These are phyloP conservation scores for Podospora pseudocomata DNA, from an alignment of 495 filamentous ascomycete species.

Conservation along the genomic window DNA sequence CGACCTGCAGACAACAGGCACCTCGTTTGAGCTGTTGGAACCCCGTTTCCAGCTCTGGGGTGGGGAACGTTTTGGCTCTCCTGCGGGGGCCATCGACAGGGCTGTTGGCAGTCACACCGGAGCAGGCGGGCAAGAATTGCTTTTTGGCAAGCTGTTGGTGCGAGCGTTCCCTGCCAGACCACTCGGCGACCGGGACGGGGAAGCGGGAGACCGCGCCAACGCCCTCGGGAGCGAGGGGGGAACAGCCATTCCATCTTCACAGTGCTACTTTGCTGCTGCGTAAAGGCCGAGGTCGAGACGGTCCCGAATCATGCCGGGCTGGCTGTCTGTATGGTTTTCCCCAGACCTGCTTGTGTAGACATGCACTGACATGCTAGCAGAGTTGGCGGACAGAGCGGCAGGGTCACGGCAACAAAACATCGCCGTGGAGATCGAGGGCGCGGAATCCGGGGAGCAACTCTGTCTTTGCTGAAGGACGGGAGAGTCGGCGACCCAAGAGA, in stretches of 20 bases:
- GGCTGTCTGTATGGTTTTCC: neutral
- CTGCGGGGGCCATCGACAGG: slow-evolving; percentile 21
- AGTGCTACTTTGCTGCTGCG: neutral
- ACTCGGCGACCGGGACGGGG: slow-evolving; percentile 11
- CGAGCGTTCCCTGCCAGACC: slow-evolving; percentile 5
- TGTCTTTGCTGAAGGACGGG: neutral
- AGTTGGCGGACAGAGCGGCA: neutral
- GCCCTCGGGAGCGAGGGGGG: neutral
- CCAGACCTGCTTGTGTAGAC: neutral
- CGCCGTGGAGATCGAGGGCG: slow-evolving; percentile 11
- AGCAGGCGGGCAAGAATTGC: slow-evolving; percentile 9
- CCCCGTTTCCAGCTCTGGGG: slow-evolving; percentile 25
- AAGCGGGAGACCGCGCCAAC: slow-evolving; percentile 16
- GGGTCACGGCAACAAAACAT: neutral
- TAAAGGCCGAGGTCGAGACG: neutral
- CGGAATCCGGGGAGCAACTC: slow-evolving; percentile 2
- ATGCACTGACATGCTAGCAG: neutral
- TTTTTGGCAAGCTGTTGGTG: slow-evolving; percentile 23
- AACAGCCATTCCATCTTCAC: neutral
- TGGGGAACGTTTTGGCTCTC: slow-evolving; percentile 13
- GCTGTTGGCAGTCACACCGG: slow-evolving; percentile 28
- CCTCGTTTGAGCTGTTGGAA: slow-evolving; percentile 22
- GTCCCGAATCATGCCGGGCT: neutral
- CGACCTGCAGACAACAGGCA: slow-evolving; percentile 21
- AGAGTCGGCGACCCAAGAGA: slow-evolving; percentile 13